These are phyloP conservation scores for Phytophthora kernoviae DNA, from an alignment of 352 stramenopile genomes.

Conservation along the genomic window DNA sequence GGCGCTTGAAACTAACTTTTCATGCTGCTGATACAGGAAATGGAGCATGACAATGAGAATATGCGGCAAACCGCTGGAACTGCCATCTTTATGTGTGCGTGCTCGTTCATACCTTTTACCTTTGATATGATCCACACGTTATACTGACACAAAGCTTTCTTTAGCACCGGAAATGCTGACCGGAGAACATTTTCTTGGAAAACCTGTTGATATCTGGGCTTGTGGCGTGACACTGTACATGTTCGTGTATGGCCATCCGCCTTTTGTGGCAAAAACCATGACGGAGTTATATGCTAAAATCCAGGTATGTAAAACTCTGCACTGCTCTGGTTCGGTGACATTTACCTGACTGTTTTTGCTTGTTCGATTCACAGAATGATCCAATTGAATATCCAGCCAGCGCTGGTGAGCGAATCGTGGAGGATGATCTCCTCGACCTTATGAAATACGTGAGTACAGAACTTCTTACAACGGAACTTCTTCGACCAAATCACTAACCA, in stretches of 20 bases:
- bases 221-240: conserved; percentile 97
- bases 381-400: conserved; percentile 51
- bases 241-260: conserved; percentile 94
- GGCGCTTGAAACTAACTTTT: background rate
- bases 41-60: conserved; percentile 74
- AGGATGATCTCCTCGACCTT: conserved; percentile 65
- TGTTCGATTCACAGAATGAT: conserved; percentile 49
- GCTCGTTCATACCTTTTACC: background rate
- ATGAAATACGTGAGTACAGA: conserved; percentile 60
- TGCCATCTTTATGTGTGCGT: conserved; percentile 74
- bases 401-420: conserved; percentile 55
- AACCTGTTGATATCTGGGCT: conserved; percentile 94
- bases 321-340: conserved; percentile 17
- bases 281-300: conserved; percentile 94
- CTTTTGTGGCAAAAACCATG: conserved; percentile 92
- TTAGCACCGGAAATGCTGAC: conserved; percentile 83
- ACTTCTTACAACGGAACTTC: background rate
- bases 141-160: conserved; percentile 1
- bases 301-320: conserved; percentile 52
- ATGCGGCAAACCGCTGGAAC: conserved; percentile 78
- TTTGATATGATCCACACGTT: background rate
- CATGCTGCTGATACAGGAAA: conserved; percentile 43
- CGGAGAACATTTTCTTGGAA: conserved; percentile 74
- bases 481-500: background rate
- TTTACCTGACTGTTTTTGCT: background rate